Evolutionary conservation across 495 filamentous ascomycete species (phyloP).

Genomic region (Bombardia bombarda): DNA sequence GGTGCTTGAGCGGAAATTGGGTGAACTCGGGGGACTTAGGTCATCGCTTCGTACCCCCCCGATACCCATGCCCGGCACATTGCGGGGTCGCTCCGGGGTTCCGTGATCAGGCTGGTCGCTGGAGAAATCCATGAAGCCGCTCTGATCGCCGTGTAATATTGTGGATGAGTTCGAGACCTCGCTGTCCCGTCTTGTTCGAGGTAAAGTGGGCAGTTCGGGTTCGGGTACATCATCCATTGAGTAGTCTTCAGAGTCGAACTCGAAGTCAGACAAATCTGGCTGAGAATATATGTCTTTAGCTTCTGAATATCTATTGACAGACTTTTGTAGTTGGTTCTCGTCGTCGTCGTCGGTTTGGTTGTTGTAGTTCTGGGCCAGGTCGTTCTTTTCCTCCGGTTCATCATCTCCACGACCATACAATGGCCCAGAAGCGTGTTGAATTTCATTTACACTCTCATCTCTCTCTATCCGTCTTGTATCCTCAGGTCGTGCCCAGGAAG

Average conservation of each 20-base stretch:
- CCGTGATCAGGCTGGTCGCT: slow-evolving; percentile 20
- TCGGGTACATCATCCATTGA: slow-evolving; percentile 9
- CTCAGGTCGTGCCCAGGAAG: no score
- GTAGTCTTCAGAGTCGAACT: slow-evolving; percentile 13
- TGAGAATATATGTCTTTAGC: background rate
- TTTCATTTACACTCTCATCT: no score
- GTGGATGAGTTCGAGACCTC: slow-evolving; percentile 32
- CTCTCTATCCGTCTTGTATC: no score
- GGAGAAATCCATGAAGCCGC: slow-evolving; percentile 18
- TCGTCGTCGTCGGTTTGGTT: no score
- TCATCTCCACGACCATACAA: no score
- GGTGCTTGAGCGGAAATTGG: slow-evolving; percentile 24
- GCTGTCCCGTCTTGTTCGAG: slow-evolving; percentile 23
- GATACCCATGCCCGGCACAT: slow-evolving; percentile 15
- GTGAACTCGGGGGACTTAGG: slow-evolving; percentile 35
- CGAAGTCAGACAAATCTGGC: slow-evolving; percentile 1
- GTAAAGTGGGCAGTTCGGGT: slow-evolving; percentile 11
- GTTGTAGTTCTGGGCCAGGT: no score
- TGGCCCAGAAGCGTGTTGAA: no score
- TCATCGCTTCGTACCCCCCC: slow-evolving; percentile 21
- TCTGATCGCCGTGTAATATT: slow-evolving; percentile 25
- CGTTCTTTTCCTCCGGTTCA: no score
- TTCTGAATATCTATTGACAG: no score
- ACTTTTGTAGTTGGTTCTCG: no score
- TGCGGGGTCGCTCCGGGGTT: slow-evolving; percentile 30